These are phyloP conservation scores for Chenopodium berlandieri DNA, from an alignment of 148 eudicot species.

Conservation along the genomic window DNA sequence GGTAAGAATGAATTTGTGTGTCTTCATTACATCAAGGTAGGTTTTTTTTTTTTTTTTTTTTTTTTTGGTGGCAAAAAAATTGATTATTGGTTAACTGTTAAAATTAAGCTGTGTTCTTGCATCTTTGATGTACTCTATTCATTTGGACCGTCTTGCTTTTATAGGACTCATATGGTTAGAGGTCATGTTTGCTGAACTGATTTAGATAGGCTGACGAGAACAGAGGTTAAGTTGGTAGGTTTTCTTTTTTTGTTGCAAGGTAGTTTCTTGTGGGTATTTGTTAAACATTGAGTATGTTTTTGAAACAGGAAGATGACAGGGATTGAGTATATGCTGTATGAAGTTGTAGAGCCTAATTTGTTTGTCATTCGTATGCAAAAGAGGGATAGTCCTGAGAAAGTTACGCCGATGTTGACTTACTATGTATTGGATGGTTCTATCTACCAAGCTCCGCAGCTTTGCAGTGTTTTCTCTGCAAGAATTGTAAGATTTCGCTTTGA, in stretches of 20 bases:
- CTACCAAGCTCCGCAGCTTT: slow-evolving; percentile 97
- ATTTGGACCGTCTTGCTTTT: not conserved
- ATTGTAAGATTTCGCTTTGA: slow-evolving; percentile 45
- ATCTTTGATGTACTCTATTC: no score
- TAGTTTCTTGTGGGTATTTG: not conserved
- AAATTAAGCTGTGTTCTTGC: no score
- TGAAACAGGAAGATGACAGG: slow-evolving; percentile 84
- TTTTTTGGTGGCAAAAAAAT: no score
- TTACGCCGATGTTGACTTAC: slow-evolving; percentile 84
- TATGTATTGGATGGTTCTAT: slow-evolving; percentile 92
- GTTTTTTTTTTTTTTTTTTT: no score
- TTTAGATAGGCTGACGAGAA: no score
- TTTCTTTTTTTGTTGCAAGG: not conserved
- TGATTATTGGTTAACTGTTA: no score
- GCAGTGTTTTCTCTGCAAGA: slow-evolving; percentile 81
- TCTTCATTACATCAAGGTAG: no score
- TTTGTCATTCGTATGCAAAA: slow-evolving; percentile 89
- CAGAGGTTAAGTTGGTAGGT: not conserved
- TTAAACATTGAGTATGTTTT: slow-evolving; percentile 10
- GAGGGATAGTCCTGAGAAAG: slow-evolving; percentile 94
- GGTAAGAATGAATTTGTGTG: no score
- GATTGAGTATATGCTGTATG: slow-evolving; percentile 65
- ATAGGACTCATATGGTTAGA: not conserved
- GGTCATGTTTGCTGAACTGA: no score
- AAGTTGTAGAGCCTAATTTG: slow-evolving; percentile 84